Evolutionary conservation across 176 grass and related monocot species (phyloP).

Genomic region (Musa schizocarpa): DNA sequence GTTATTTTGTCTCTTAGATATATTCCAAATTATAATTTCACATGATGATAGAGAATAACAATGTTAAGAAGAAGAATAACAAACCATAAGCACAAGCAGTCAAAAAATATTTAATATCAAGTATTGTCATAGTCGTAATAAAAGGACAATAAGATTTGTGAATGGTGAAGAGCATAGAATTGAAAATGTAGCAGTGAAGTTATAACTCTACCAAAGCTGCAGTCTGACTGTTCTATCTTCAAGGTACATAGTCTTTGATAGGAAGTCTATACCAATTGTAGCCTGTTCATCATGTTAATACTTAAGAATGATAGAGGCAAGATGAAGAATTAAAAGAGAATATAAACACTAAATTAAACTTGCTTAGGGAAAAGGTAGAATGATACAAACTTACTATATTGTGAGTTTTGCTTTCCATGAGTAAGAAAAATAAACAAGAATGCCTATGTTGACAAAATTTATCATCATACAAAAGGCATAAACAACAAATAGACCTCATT

Average conservation of each 20-base stretch:
- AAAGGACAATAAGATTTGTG: not conserved
- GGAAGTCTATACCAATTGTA: not conserved
- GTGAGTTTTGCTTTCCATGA: too few relatives aligned
- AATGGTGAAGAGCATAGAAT: not conserved
- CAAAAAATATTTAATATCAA: not conserved
- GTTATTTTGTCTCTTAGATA: not conserved
- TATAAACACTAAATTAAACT: not conserved
- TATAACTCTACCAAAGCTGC: not conserved
- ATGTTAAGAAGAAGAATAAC: not conserved
- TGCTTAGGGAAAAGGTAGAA: not conserved
- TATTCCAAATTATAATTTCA: too few relatives aligned
- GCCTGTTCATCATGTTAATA: not conserved
- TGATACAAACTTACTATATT: too few relatives aligned
- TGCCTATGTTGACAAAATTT: too few relatives aligned
- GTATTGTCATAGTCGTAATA: not conserved
- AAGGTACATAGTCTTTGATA: constrained; percentile 5
- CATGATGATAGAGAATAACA: not conserved
- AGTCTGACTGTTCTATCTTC: constrained; percentile 1
- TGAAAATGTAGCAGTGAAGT: not conserved
- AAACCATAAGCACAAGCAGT: not conserved
- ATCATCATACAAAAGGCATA: too few relatives aligned
- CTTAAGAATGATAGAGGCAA: not conserved
- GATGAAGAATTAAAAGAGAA: not conserved
- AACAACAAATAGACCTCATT: too few relatives aligned
- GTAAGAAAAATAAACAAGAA: too few relatives aligned